Conservation (phyloP, 1,284 basidiomycete species). For the Irpex sp. region DNA sequence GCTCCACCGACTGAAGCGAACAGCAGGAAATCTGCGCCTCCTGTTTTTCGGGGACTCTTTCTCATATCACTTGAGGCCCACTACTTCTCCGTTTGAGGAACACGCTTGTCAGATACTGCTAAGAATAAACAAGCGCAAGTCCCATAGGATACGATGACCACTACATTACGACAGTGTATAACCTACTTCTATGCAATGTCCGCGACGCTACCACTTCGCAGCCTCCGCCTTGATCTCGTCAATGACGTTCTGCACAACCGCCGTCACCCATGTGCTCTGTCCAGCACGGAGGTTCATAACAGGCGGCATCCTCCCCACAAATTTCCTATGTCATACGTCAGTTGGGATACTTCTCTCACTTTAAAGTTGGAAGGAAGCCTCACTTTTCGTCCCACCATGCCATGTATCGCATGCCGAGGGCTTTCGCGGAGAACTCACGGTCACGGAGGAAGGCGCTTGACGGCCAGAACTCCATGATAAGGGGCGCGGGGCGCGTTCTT, state of each 20-base stretch:
- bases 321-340: slow-evolving; percentile 24
- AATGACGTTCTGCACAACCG: slow-evolving; percentile 6
- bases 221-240: slow-evolving; percentile 10
- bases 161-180: not conserved
- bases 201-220: not conserved
- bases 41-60: too few species aligned
- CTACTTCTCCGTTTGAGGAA: too few species aligned
- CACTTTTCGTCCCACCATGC: slow-evolving; percentile 70
- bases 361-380: slow-evolving; percentile 2
- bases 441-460: slow-evolving; percentile 69
- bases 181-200: not conserved
- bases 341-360: too few species aligned
- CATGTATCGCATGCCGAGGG: slow-evolving; percentile 69
- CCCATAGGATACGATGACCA: not conserved
- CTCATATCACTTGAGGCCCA: too few species aligned
- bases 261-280: slow-evolving; percentile 6
- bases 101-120: not conserved
- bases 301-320: slow-evolving; percentile 31
- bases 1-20: too few species aligned
- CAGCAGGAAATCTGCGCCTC: too few species aligned
- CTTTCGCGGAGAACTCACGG: slow-evolving; percentile 57
- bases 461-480: slow-evolving; percentile 79
- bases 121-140: not conserved
- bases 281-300: slow-evolving; percentile 25
- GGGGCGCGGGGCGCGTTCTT: slow-evolving; percentile 14